Base-by-base conservation (phyloP, 148 eudicot species). In the Spergularia marina region DNA sequence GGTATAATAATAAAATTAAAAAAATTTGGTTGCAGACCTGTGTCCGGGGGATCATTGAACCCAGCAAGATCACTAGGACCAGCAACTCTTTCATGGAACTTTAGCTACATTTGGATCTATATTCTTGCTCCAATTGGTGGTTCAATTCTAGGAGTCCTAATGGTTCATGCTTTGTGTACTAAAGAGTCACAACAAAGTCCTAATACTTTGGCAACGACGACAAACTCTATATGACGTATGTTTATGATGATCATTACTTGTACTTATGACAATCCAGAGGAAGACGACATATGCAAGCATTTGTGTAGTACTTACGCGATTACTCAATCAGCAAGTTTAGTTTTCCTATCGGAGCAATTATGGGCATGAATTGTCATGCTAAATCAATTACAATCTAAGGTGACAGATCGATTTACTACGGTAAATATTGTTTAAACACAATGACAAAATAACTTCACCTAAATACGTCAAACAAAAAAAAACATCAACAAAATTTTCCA, bases 41-140 rank as follows among this genome's bases (percentile, higher is more conserved):
- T 93, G 49, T 93, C 98, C 14, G 98, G 98, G 70, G 98, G 92
- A 67, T 93, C 98, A 12, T 73, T 93, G 91, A 93, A 93, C 73
- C 96, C 98, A 20, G 96, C 98, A 70, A 83, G 98, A 62, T 89
- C 98, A 66, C 66, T 93, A 40, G 98, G 94, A 55, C 98, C 98
- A 10, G 98, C 98, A 20, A 81, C 91, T 0, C 80, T 91, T 7
- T 78, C 91, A 34, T 65, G 94, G 89, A 87, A 87, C 65, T 91
- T 93, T 47, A 81, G 87, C 51, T 70, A 80, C 69, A 18, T 89
- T 1, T 93, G 98, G 98, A 87, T 93, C 52, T 91, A 91, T 77
- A 47, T 93, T 8, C 13, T 83, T 12, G 98, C 94, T 51, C 98
- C 98, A 0, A 79, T 83, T 11, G 25, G 75, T 6, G 98, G 98